Conservation (phyloP, 2,329 filamentous ascomycete genomes). For the Sclerotinia glacialis region DNA sequence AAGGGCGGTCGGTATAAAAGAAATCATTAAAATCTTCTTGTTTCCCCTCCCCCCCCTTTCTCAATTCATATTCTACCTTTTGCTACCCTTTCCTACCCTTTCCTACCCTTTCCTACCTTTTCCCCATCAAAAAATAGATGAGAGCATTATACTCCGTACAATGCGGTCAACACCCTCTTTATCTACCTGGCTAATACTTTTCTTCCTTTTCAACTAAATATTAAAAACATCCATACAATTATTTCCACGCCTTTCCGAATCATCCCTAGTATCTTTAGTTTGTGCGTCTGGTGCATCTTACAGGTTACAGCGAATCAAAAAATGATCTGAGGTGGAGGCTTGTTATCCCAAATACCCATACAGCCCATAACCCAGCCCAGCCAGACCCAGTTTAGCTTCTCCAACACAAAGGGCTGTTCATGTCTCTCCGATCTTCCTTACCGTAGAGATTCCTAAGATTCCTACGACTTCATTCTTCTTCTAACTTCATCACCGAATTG, state of each 20-base stretch:
- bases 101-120: neutral
- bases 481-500: constrained; percentile 15
- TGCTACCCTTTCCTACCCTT: neutral
- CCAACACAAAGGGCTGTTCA: constrained; percentile 18
- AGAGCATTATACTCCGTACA: neutral
- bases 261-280: constrained; percentile 3
- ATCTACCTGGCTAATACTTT: constrained; percentile 2
- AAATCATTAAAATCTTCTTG: neutral
- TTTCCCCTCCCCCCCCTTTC: neutral
- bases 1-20: neutral
- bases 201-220: constrained; percentile 8
- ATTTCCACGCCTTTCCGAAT: constrained; percentile 5
- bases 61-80: neutral
- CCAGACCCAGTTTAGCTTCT: constrained; percentile 15
- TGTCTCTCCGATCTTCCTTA: constrained; percentile 16
- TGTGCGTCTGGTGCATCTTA: constrained; percentile 13
- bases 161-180: neutral
- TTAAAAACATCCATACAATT: constrained; percentile 12
- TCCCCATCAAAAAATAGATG: constrained; percentile 4
- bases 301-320: constrained; percentile 18
- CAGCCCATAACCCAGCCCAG: constrained; percentile 7
- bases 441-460: constrained; percentile 10
- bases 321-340: constrained; percentile 10
- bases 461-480: constrained; percentile 11
- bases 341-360: constrained; percentile 12